Evolutionary conservation across 441 rosid species (phyloP).

Genomic region (Erysimum cheiri): DNA sequence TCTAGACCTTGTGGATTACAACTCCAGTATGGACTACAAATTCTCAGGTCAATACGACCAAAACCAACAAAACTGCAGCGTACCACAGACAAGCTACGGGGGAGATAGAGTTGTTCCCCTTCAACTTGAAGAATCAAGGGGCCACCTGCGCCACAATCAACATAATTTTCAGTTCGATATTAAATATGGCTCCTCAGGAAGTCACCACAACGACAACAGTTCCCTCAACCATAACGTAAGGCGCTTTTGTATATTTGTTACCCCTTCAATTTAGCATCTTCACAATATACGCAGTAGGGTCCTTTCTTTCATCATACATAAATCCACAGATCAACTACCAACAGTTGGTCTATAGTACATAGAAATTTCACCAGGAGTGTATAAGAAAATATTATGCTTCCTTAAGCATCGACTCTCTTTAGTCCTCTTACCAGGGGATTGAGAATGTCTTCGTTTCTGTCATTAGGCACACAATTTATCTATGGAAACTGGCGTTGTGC

Average conservation of each 20-base stretch:
- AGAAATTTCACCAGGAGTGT: background rate
- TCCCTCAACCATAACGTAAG: constrained; percentile 49
- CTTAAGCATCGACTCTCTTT: constrained; percentile 35
- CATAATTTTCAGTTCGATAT: constrained; percentile 51
- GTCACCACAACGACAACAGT: constrained; percentile 52
- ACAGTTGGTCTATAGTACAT: constrained; percentile 1
- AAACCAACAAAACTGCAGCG: constrained; percentile 46
- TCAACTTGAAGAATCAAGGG: constrained; percentile 53
- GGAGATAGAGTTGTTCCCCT: constrained; percentile 78
- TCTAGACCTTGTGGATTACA: constrained; percentile 72
- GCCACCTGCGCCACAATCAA: constrained; percentile 51
- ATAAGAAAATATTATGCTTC: background rate
- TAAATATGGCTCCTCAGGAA: constrained; percentile 59
- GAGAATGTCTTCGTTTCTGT: constrained; percentile 40
- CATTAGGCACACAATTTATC: constrained; percentile 68
- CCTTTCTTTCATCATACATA: constrained; percentile 1
- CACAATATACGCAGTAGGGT: constrained; percentile 12
- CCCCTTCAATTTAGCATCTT: constrained; percentile 21
- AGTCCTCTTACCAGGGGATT: constrained; percentile 40
- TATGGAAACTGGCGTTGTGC: constrained; percentile 68
- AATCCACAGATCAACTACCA: background rate
- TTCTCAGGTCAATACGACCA: constrained; percentile 51
- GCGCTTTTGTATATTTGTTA: constrained; percentile 18
- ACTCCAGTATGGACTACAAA: constrained; percentile 59
- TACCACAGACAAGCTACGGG: constrained; percentile 53